Evolutionary conservation across 2,329 filamentous ascomycete genomes (phyloP).

Genomic region (Madurella mycetomatis): DNA sequence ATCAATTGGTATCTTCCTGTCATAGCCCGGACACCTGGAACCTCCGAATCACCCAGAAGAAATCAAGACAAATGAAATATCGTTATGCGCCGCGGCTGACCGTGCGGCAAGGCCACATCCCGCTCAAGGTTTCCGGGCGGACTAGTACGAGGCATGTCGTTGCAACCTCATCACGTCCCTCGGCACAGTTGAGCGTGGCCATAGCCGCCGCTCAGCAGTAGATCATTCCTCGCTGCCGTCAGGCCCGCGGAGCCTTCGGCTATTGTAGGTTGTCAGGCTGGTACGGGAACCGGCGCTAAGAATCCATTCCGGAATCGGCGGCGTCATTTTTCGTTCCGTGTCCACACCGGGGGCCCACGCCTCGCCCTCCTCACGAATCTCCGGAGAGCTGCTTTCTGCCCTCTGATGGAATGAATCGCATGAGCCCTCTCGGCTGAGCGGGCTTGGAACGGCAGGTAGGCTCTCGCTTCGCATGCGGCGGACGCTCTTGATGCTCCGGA

Average conservation of each 20-base stretch:
- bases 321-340: constrained; percentile 48
- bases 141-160: constrained; percentile 1
- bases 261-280: constrained; percentile 46
- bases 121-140: too few relatives aligned
- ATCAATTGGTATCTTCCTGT: constrained; percentile 12
- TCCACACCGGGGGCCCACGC: constrained; percentile 23
- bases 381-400: constrained; percentile 23
- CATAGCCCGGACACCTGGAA: constrained; percentile 4
- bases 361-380: constrained; percentile 28
- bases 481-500: constrained; percentile 47
- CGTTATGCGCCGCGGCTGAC: too few relatives aligned
- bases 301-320: constrained; percentile 59
- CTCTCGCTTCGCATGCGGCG: constrained; percentile 54
- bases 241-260: constrained; percentile 32
- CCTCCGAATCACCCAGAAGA: not conserved
- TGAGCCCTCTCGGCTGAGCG: constrained; percentile 47
- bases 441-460: constrained; percentile 43
- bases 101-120: too few relatives aligned
- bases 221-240: constrained; percentile 23
- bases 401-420: constrained; percentile 42
- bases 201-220: constrained; percentile 13
- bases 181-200: not conserved
- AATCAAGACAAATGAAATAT: constrained; percentile 1
- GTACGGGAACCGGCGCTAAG: constrained; percentile 49
- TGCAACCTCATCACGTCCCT: constrained; percentile 1